A percentile compares a stretch with the other conserved stretches of the same genome.
phyloP scores from a whole-genome alignment of 176 grass and related monocot species.

The Bolboschoenus planiculmis region DNA sequence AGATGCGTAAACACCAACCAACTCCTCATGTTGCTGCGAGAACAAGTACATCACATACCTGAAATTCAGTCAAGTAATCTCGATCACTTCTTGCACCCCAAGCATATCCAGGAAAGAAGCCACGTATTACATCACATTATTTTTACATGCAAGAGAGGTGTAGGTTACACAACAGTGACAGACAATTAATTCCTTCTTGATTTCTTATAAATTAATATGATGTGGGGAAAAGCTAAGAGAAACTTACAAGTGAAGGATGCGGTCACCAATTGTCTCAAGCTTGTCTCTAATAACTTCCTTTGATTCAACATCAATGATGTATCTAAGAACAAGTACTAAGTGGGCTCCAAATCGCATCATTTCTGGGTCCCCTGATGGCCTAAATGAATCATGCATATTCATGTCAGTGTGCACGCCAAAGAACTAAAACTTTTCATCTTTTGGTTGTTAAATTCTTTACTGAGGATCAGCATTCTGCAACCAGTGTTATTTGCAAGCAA shows the following conservation, averaged over 20 bases:
- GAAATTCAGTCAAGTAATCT: slow-evolving; percentile 25
- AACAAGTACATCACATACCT: slow-evolving; percentile 93
- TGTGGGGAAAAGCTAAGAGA: background rate
- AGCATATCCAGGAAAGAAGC: background rate
- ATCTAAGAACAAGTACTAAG: slow-evolving; percentile 84
- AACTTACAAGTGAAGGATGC: slow-evolving; percentile 77
- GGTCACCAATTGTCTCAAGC: slow-evolving; percentile 72
- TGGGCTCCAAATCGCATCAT: slow-evolving; percentile 87
- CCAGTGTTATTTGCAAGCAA: background rate
- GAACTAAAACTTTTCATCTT: background rate
- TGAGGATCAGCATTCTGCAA: background rate
- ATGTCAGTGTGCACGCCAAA: background rate
- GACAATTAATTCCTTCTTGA: background rate
- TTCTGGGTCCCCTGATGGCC: slow-evolving; percentile 66
- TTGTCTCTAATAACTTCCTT: slow-evolving; percentile 75
- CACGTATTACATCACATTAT: background rate
- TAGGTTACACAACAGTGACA: background rate
- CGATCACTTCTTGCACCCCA: background rate
- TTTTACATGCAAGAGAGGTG: background rate
- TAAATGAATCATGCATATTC: slow-evolving; percentile 26
- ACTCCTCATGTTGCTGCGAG: slow-evolving; percentile 86
- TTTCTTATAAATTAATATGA: background rate
- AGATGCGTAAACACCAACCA: slow-evolving; percentile 92
- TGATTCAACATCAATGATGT: slow-evolving; percentile 66
- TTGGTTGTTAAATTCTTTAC: background rate